Base-by-base conservation (phyloP, 2,329 filamentous ascomycete species). In the Penicillium sp. region DNA sequence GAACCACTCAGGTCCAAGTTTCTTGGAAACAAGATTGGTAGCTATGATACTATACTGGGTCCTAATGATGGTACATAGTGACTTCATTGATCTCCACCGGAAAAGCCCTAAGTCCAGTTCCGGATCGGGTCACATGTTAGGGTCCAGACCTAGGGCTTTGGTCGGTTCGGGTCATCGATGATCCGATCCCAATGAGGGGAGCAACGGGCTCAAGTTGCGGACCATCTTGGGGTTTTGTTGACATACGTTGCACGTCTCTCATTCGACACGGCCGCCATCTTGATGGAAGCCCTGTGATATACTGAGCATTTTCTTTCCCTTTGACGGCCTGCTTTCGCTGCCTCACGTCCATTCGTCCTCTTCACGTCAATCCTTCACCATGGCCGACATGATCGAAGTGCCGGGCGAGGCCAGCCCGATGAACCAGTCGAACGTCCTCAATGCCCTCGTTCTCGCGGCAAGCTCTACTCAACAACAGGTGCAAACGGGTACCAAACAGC, bases 391-490 rank as follows among this genome's bases (percentile, higher is more conserved):
- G 50, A 82, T 94, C 63, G 89, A 95, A 72, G 82, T 89, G 49
- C 79, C 87, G 6, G 89, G 86, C 55, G 89, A 93, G 72, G 85
- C 89, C 36, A 89, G 77, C 57, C 86, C 86, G 44, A 73, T 90
- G 52, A 82, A 69, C 49, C 68, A 78, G 47, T 74, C 78, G 48
- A 79, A 83, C 63, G 77, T 90, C 22, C 82, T 80, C 61, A 78
- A 79, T 53, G 78, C 79, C 9, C 72, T 90, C 44, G 73, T 82
- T 50, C 74, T 79, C 45, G 84, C 84, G 27, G 79, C 79, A 34
- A 84, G 83, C 14, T 76, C 77, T 40, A 77, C 83, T 46, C 76
- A 81, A 57, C 79, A 84, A 60, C 79, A 84, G 53, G 80, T 89
- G 58, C 77, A 83, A 34, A 80, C 82, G 3, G 81, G 80, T 23